Conservation (phyloP, 768 basidiomycete genomes). For the Chalciporus chontae region DNA sequence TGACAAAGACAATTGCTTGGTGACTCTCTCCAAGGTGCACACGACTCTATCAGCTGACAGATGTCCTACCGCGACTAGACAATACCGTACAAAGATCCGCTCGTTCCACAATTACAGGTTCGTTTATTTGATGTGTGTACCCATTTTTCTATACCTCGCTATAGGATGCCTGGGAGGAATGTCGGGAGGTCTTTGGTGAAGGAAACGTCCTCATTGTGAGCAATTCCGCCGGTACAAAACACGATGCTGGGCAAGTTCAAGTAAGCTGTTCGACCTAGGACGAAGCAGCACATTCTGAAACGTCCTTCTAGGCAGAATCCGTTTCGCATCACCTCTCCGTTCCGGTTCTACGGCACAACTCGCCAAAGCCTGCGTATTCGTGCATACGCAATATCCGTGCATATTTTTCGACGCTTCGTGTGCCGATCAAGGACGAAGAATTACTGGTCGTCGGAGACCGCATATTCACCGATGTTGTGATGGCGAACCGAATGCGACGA, state of each 20-base stretch:
- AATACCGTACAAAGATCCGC: conserved; percentile 66
- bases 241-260: conserved; percentile 76
- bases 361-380: conserved; percentile 75
- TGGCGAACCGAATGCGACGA: conserved; percentile 70
- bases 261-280: conserved; percentile 39
- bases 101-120: conserved; percentile 77
- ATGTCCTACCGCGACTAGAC: conserved; percentile 49
- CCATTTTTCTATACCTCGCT: not conserved
- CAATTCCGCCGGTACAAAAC: conserved; percentile 86
- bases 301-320: conserved; percentile 69
- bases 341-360: conserved; percentile 76
- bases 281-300: not conserved
- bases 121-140: conserved; percentile 11
- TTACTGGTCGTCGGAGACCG: conserved; percentile 89
- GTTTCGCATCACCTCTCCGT: conserved; percentile 73
- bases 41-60: not conserved
- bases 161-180: conserved; percentile 76
- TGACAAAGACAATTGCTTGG: conserved; percentile 98
- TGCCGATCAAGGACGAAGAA: conserved; percentile 57
- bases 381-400: conserved; percentile 68
- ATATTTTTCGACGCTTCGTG: conserved; percentile 66
- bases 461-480: conserved; percentile 85
- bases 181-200: conserved; percentile 68
- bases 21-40: conserved; percentile 32
- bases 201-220: conserved; percentile 86